phyloP scores from a whole-genome alignment of 176 grass and related monocot genomes.

The Triticum dicoccoides region DNA sequence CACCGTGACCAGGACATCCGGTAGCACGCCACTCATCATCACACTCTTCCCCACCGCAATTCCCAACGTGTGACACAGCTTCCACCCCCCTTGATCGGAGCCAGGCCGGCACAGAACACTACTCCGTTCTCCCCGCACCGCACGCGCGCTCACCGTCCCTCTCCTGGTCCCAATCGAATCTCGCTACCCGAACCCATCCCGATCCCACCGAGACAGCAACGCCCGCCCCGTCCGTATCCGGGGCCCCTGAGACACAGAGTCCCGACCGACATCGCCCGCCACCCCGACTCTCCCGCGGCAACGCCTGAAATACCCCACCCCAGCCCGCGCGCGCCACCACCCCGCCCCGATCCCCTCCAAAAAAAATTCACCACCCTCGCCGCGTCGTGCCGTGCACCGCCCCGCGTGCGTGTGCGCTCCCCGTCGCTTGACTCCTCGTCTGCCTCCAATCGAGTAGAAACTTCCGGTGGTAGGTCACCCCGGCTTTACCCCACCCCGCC shows the following conservation, averaged over 20 bases:
- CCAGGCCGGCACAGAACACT: neutral
- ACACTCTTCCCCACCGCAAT: too few relatives aligned
- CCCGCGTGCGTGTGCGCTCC: too few relatives aligned
- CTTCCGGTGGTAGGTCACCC: slow-evolving; percentile 41
- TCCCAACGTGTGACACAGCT: neutral
- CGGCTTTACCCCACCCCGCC: slow-evolving; percentile 15
- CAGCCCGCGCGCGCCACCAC: neutral
- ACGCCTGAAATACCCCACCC: neutral
- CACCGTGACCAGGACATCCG: neutral
- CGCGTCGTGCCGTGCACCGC: neutral
- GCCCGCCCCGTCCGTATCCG: neutral
- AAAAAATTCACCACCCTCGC: neutral
- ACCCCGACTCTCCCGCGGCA: neutral
- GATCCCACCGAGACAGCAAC: too few relatives aligned
- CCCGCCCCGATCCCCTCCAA: neutral
- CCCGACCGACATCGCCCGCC: neutral
- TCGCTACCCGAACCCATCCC: too few relatives aligned
- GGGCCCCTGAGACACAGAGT: too few relatives aligned
- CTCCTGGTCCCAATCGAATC: neutral
- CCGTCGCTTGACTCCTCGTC: slow-evolving; percentile 9
- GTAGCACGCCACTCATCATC: neutral
- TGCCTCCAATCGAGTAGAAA: slow-evolving; percentile 8
- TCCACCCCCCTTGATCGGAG: neutral
- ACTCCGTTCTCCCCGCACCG: neutral
- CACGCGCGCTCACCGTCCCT: neutral